phyloP scores from a whole-genome alignment of 2,329 filamentous ascomycete species.

The Neonectria magnoliae region DNA sequence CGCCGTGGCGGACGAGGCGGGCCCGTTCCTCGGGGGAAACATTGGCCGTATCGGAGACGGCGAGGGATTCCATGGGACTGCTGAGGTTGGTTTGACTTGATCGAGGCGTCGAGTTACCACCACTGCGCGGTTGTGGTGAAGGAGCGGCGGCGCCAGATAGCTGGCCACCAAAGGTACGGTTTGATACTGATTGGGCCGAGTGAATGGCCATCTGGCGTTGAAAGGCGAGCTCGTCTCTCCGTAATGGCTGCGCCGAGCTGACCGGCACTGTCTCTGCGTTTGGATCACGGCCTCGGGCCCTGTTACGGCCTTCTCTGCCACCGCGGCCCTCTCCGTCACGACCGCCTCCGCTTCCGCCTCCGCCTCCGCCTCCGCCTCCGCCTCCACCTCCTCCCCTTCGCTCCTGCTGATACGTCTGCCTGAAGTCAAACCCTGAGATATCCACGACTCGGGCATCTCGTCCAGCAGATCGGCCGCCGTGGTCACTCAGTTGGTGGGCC shows the following conservation, averaged over 20 bases:
- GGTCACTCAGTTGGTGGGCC: conserved; percentile 86
- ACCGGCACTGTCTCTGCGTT: conserved; percentile 82
- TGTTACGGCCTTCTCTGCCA: conserved; percentile 65
- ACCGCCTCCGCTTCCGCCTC: conserved; percentile 52
- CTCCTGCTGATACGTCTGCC: conserved; percentile 75
- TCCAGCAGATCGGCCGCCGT: conserved; percentile 86
- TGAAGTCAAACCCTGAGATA: conserved; percentile 84
- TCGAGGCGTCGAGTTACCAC: conserved; percentile 36
- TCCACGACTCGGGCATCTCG: conserved; percentile 88
- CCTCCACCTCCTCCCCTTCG: conserved; percentile 53
- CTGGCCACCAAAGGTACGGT: conserved; percentile 85
- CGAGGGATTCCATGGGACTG: conserved; percentile 60
- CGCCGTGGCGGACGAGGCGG: conserved; percentile 79
- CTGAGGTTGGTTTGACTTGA: conserved; percentile 38
- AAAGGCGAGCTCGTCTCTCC: conserved; percentile 88
- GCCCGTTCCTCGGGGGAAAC: conserved; percentile 83
- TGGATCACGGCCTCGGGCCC: conserved; percentile 79
- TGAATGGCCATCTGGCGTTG: conserved; percentile 93
- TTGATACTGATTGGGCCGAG: conserved; percentile 81
- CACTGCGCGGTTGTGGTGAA: conserved; percentile 27
- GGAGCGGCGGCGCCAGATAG: conserved; percentile 62
- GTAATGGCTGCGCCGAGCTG: conserved; percentile 81
- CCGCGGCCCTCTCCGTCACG: conserved; percentile 53
- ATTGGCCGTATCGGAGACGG: conserved; percentile 59
- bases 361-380: conserved; percentile 53